Base-by-base conservation (phyloP, 2,329 filamentous ascomycete genomes). In the Aspergillus sojae region DNA sequence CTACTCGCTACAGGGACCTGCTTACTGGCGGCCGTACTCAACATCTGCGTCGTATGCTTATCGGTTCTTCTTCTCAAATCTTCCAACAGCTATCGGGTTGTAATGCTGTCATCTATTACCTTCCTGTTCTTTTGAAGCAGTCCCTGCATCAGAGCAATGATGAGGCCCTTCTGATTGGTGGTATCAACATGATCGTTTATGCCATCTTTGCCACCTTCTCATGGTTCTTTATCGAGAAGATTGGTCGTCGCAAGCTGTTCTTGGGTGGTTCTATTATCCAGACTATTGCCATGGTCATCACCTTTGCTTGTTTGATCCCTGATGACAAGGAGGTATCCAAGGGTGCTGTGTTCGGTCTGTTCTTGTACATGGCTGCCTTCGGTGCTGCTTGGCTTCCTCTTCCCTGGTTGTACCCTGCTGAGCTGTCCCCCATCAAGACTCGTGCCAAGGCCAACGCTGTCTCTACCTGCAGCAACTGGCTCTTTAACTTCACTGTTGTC, bases 331-430 rank as follows among this genome's bases (percentile, higher is more conserved):
- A 66, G 3, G 65, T 70, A 3, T 67, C 77, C 43, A 78, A 79
- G 68, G 78, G 78, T 52, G 77, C 78, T 5, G 76, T 84, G 11
- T 87, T 89, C 3, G 88, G 88, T 62, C 77, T 91, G 14, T 91
- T 91, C 77, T 83, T 87, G 3, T 91, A 90, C 76, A 91, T 91
- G 70, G 86, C 87, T 5, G 88, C 87, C 61, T 91, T 90, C 66
- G 89, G 88, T 39, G 87, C 88, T 0, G 88, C 86, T 0, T 89
- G 86, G 83, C 74, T 89, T 7, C 87, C 88, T 19, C 81, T 89
- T 28, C 88, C 88, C 0, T 91, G 87, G 88, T 52, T 78, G 60
- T 79, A 79, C 64, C 78, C 83, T 0, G 81, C 84, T 55, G 85
- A 85, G 65, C 76, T 85, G 70, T 85, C 83, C 61, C 84, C 84